phyloP scores from a whole-genome alignment of 768 basidiomycete species.

The Hygrocybe coccinea region DNA sequence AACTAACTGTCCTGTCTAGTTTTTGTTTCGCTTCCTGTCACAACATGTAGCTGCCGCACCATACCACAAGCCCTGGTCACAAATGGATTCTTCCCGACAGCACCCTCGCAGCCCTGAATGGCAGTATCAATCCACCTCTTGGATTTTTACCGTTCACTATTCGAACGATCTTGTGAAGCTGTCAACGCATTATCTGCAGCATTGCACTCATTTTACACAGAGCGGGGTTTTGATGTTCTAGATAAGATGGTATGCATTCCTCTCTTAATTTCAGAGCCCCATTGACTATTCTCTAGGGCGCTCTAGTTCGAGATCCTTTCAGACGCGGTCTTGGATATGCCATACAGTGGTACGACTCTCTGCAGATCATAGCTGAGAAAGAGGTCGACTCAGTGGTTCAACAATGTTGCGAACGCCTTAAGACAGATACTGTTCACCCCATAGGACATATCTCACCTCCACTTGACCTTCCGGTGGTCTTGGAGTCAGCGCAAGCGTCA shows the following conservation, averaged over 20 bases:
- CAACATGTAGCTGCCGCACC: conserved; percentile 20
- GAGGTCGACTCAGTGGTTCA: conserved; percentile 10
- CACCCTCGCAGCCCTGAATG: conserved; percentile 21
- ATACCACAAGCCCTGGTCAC: conserved; percentile 22
- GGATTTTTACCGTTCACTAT: conserved; percentile 30
- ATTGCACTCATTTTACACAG: conserved; percentile 26
- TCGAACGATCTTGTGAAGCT: conserved; percentile 35
- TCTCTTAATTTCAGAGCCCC: not conserved
- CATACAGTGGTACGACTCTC: conserved; percentile 27
- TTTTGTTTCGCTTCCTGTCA: conserved; percentile 11
- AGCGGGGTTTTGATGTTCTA: conserved; percentile 20
- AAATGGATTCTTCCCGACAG: conserved; percentile 32
- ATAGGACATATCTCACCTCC: not conserved
- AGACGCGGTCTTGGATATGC: conserved; percentile 20
- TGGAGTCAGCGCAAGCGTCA: not conserved
- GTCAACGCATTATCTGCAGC: conserved; percentile 26
- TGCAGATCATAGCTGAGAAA: conserved; percentile 15
- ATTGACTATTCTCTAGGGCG: conserved; percentile 16
- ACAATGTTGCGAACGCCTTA: not conserved
- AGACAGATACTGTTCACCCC: not conserved
- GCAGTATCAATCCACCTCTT: conserved; percentile 29
- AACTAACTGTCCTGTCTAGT: conserved; percentile 9
- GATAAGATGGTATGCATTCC: conserved; percentile 15
- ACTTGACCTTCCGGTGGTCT: not conserved
- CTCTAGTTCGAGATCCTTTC: conserved; percentile 27